Percentiles rank a stretch among this genome's conserved stretches.
These are phyloP conservation scores for Prunella vulgaris DNA, from an alignment of 257 asterid genomes.

Conservation along the genomic window DNA sequence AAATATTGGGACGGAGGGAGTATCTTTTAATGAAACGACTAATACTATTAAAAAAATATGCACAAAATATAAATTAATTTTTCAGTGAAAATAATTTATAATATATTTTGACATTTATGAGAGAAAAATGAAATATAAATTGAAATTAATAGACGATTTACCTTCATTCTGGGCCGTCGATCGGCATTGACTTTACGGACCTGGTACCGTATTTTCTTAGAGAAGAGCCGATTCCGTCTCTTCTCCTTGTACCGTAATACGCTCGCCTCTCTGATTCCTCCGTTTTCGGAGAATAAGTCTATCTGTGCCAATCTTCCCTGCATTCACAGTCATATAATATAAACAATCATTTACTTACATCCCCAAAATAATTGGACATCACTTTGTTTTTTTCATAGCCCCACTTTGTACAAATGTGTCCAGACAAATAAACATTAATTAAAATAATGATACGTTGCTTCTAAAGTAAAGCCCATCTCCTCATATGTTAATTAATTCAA, in stretches of 20 bases:
- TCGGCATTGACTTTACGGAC: conserved; percentile 88
- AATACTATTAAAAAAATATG: too few relatives aligned
- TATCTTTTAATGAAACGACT: too few relatives aligned
- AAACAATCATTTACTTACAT: background rate
- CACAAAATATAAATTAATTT: too few relatives aligned
- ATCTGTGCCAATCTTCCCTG: conserved; percentile 77
- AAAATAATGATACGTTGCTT: too few relatives aligned
- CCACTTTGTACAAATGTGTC: too few relatives aligned
- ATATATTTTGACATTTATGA: too few relatives aligned
- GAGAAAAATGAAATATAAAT: background rate
- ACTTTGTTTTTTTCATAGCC: background rate
- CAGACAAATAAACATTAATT: too few relatives aligned
- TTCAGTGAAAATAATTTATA: too few relatives aligned
- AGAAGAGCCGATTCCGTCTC: conserved; percentile 59
- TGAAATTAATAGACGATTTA: background rate
- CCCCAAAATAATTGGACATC: background rate
- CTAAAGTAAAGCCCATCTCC: too few relatives aligned
- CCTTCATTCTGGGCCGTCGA: conserved; percentile 85
- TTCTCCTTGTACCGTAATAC: conserved; percentile 74
- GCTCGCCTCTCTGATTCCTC: conserved; percentile 72
- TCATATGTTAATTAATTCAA: too few relatives aligned
- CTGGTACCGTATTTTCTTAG: conserved; percentile 74
- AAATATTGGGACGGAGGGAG: too few relatives aligned
- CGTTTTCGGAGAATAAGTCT: conserved; percentile 69
- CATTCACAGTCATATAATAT: conserved; percentile 10